Conservation (phyloP, 208 protist species). For the Vickermania ingenoplastis region DNA sequence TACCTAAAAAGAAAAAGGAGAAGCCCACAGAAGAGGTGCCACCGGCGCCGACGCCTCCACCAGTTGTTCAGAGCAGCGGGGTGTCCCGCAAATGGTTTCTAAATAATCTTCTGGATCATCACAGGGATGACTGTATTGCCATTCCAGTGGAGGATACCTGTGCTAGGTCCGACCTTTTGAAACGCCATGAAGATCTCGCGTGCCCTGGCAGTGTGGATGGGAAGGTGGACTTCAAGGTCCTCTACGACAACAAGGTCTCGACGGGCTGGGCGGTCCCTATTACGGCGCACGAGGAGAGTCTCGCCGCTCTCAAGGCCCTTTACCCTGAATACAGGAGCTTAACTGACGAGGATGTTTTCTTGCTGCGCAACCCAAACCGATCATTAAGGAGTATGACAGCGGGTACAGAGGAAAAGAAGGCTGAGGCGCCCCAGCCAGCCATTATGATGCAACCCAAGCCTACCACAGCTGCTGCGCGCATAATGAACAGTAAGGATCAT, state of each 20-base stretch:
- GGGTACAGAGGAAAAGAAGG: not conserved
- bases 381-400: not conserved
- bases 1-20: conserved; percentile 13
- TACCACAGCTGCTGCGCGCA: not conserved
- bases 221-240: not conserved
- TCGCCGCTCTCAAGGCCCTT: not conserved
- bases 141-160: conserved; percentile 20
- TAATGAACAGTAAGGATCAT: conserved; percentile 19
- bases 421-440: not conserved
- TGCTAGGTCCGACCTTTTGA: conserved; percentile 12
- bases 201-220: not conserved
- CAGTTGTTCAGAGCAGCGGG: too few relatives aligned
- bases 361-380: not conserved
- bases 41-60: too few relatives aligned
- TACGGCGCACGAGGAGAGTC: not conserved
- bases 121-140: too few relatives aligned
- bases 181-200: conserved; percentile 13
- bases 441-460: not conserved
- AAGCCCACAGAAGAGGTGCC: not conserved
- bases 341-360: not conserved
- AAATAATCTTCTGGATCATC: too few relatives aligned
- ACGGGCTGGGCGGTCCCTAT: not conserved
- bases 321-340: not conserved
- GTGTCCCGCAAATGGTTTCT: too few relatives aligned
- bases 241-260: not conserved